A percentile compares a stretch with the other conserved stretches of the same genome.
Evolutionary conservation across 2,329 filamentous ascomycete species (phyloP).

Genomic region (Cylindrodendrum hubeiense): DNA sequence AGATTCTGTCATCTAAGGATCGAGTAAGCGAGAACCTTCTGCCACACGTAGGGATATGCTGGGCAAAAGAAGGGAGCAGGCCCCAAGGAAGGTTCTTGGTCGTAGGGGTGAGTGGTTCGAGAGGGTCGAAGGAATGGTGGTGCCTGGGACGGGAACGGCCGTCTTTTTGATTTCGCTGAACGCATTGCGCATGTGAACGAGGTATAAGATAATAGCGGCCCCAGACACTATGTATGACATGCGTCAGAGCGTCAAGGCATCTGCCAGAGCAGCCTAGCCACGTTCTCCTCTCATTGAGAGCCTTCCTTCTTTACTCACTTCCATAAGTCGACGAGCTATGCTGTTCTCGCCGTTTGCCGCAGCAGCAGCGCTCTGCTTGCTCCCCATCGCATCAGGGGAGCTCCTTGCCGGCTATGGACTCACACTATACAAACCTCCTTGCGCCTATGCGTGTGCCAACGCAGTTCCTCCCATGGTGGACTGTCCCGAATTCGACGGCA

Average conservation of each 20-base stretch:
- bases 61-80: no score
- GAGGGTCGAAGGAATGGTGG: no score
- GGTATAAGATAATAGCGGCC: no score
- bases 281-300: not conserved
- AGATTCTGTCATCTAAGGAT: no score
- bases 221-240: not conserved
- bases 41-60: no score
- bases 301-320: not conserved
- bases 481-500: slow-evolving; percentile 9
- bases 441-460: slow-evolving; percentile 12
- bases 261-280: not conserved
- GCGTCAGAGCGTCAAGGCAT: not conserved
- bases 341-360: not conserved
- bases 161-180: no score
- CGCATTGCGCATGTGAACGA: no score
- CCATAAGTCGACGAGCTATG: not conserved
- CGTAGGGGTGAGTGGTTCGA: no score
- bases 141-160: no score
- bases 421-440: slow-evolving; percentile 7
- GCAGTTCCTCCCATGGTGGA: slow-evolving; percentile 7
- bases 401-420: slow-evolving; percentile 20
- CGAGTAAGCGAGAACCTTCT: no score
- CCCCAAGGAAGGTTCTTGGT: no score
- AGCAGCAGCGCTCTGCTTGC: not conserved
- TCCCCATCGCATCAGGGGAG: not conserved